phyloP scores from a whole-genome alignment of 2,329 filamentous ascomycete genomes.

The Periconia digitata region DNA sequence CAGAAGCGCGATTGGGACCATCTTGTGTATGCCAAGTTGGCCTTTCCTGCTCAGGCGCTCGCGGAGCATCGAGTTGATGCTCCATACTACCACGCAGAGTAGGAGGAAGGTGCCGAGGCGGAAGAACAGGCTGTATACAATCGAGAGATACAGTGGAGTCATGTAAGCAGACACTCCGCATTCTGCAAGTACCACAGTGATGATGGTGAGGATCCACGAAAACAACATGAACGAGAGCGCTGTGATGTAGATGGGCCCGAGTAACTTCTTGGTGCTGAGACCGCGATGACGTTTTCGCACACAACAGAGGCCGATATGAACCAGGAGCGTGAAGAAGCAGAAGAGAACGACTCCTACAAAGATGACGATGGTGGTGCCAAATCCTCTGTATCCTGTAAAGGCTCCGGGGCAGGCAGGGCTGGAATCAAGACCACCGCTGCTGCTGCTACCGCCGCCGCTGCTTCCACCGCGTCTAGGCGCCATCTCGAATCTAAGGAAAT shows the following conservation, averaged over 20 bases:
- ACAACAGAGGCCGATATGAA: slow-evolving; percentile 19
- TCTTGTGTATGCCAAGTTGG: slow-evolving; percentile 10
- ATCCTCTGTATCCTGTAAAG: slow-evolving; percentile 8
- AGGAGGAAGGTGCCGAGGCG: slow-evolving; percentile 22
- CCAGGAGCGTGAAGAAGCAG: slow-evolving; percentile 17
- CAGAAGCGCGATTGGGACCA: slow-evolving; percentile 13
- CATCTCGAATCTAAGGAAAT: no score
- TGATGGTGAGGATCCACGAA: slow-evolving; percentile 16
- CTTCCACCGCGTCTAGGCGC: neutral
- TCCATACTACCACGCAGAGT: slow-evolving; percentile 24
- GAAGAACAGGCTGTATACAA: slow-evolving; percentile 22
- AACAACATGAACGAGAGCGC: slow-evolving; percentile 13
- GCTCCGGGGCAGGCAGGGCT: slow-evolving; percentile 17
- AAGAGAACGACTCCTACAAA: slow-evolving; percentile 21
- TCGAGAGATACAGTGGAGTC: slow-evolving; percentile 12
- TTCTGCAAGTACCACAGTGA: slow-evolving; percentile 15
- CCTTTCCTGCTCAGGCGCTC: slow-evolving; percentile 13
- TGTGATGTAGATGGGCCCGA: slow-evolving; percentile 19
- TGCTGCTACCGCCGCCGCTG: slow-evolving; percentile 1
- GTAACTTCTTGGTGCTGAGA: slow-evolving; percentile 18
- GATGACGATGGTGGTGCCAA: slow-evolving; percentile 4
- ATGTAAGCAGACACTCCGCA: slow-evolving; percentile 5
- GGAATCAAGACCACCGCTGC: neutral
- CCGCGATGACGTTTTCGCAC: slow-evolving; percentile 20
- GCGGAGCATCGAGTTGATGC: slow-evolving; percentile 28